Evolutionary conservation across 164 flowering plant species (phyloP).

Genomic region (Nelumbo lutea): DNA sequence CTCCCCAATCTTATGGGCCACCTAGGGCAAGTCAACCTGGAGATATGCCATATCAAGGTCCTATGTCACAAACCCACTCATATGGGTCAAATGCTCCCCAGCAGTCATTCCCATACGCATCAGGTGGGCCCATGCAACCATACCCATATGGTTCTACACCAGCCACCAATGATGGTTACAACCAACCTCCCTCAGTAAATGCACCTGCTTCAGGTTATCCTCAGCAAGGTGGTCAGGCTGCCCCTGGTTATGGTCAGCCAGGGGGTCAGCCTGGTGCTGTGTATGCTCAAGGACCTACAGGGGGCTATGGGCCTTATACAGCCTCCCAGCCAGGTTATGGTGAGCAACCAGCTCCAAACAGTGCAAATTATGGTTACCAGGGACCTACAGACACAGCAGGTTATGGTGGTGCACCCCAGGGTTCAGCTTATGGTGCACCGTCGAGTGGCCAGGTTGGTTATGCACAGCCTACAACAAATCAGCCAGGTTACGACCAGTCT

Average conservation of each 20-base stretch:
- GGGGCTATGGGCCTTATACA: slow-evolving; percentile 46
- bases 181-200: slow-evolving; percentile 32
- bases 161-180: slow-evolving; percentile 45
- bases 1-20: slow-evolving; percentile 56
- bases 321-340: slow-evolving; percentile 52
- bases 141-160: slow-evolving; percentile 59
- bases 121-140: slow-evolving; percentile 49
- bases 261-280: slow-evolving; percentile 43
- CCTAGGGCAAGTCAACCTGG: slow-evolving; percentile 57
- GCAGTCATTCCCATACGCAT: slow-evolving; percentile 54
- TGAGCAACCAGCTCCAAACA: slow-evolving; percentile 50
- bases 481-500: slow-evolving; percentile 55
- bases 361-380: slow-evolving; percentile 53
- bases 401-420: slow-evolving; percentile 16
- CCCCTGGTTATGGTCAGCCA: slow-evolving; percentile 43
- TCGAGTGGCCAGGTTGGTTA: slow-evolving; percentile 40
- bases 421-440: slow-evolving; percentile 43
- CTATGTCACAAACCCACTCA: slow-evolving; percentile 37
- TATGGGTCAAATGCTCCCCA: slow-evolving; percentile 52
- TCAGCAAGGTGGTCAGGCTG: slow-evolving; percentile 43
- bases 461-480: slow-evolving; percentile 48
- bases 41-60: slow-evolving; percentile 50
- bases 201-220: slow-evolving; percentile 41
- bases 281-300: slow-evolving; percentile 44
- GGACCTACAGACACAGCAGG: slow-evolving; percentile 37